Base-by-base conservation (phyloP, 2,329 filamentous ascomycete species). In the Alternaria atra region DNA sequence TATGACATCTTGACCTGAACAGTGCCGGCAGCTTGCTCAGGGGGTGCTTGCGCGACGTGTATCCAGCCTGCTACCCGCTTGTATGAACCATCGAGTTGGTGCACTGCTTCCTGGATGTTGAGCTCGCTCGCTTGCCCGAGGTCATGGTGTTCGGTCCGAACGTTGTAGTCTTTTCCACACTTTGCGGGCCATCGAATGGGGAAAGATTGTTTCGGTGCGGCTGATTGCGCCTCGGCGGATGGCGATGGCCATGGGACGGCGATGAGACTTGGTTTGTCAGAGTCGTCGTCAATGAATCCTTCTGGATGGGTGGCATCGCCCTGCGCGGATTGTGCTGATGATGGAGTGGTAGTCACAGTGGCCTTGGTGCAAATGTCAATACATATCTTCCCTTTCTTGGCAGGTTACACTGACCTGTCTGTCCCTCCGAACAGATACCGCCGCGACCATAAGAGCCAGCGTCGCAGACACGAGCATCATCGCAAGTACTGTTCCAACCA, bases 31-130 rank as follows among this genome's bases (percentile, higher is more conserved):
- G 72, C 63, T 65, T 82, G 80, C 30, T 69, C 67, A 0, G 66
- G 55, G 15, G 72, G 72, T 8, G 77, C 80, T 39, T 71, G 66
- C n/a, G 73, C 65, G 34, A 83, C 68, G 43, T 74, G 73, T 20
- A 82, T 71, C 61, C 70, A 78, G n/a, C 81, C 81, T 20, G 69
- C 67, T 15, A 82, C 73, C 17, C 73, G 65, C 48, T 73, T 77
- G 58, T 72, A 77, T 5, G 69, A 61, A 0, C 70, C 72, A n/a
- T 77, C 73, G 4, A 73, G 58, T 44, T 75, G 71, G 47, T 74
- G 72, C 17, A 78, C 60, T 1, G 64, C 66, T 57, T 78, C 76
- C 44, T 73, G 61, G 12, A 78, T 70, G 17, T 61, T 61, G 35
- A 78, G 57, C 4, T 73, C 65, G 8, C 46, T 62, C 2, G 72